phyloP scores from a whole-genome alignment of 805 yeast genomes.

The Debaryomyces prosopidis region DNA sequence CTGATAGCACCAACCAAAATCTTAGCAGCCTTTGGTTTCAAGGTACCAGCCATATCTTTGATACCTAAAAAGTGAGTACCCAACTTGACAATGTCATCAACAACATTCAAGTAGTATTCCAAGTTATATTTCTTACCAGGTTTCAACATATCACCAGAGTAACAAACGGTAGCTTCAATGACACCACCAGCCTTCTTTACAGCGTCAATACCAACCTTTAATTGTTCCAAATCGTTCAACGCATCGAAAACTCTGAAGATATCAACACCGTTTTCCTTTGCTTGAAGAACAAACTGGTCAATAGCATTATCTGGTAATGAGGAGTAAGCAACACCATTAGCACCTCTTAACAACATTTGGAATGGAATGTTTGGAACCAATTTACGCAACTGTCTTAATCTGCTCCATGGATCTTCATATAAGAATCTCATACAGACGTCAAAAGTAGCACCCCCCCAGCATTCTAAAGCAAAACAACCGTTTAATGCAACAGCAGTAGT shows the following conservation, averaged over 20 bases:
- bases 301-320: slow-evolving; percentile 98
- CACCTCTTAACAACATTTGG: slow-evolving; percentile 99
- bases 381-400: slow-evolving; percentile 83
- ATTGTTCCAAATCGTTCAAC: slow-evolving; percentile 92
- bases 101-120: slow-evolving; percentile 80
- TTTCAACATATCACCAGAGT: slow-evolving; percentile 97
- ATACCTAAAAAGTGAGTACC: slow-evolving; percentile 98
- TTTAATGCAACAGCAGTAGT: slow-evolving; percentile 87
- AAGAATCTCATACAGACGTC: slow-evolving; percentile 98
- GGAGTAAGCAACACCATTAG: slow-evolving; percentile 98
- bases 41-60: slow-evolving; percentile 99
- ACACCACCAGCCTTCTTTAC: slow-evolving; percentile 99
- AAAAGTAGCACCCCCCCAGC: slow-evolving; percentile 99
- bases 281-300: slow-evolving; percentile 94
- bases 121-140: slow-evolving; percentile 95
- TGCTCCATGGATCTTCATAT: slow-evolving; percentile 98
- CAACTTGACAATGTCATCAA: slow-evolving; percentile 81
- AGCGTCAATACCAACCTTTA: slow-evolving; percentile 96
- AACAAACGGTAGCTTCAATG: slow-evolving; percentile 97
- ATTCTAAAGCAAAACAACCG: slow-evolving; percentile 93
- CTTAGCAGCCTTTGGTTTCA: slow-evolving; percentile 93
- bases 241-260: slow-evolving; percentile 98
- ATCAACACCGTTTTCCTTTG: slow-evolving; percentile 95
- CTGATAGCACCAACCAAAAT: slow-evolving; percentile 78
- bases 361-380: slow-evolving; percentile 97